Evolutionary conservation across 495 filamentous ascomycete species (phyloP).

Genomic region (Trichoderma erinaceum): DNA sequence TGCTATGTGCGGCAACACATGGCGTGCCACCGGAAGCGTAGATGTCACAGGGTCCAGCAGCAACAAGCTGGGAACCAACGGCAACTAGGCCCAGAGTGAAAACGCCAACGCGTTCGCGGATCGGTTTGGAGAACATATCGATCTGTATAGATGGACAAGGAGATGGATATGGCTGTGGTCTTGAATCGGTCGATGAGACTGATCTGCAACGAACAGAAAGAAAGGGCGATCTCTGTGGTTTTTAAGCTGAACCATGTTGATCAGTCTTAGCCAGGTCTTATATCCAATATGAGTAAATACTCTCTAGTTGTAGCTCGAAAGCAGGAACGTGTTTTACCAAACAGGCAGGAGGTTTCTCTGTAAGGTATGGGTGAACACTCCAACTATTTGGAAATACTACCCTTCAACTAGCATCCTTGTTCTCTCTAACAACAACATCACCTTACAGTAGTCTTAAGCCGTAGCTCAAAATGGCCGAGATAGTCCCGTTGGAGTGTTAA

Average conservation of each 20-base stretch:
- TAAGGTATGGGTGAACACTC: not conserved
- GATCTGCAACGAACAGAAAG: not conserved
- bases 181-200: not conserved
- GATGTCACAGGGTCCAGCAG: conserved; percentile 52
- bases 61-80: conserved; percentile 33
- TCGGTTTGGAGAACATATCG: not conserved
- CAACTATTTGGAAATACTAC: not conserved
- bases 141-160: not conserved
- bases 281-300: not conserved
- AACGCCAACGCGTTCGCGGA: not conserved
- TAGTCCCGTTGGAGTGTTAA: not conserved
- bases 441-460: not conserved
- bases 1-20: conserved; percentile 54
- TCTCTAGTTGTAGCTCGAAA: not conserved
- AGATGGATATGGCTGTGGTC: not conserved
- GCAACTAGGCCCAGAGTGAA: conserved; percentile 32
- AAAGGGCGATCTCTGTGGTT: not conserved
- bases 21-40: conserved; percentile 47
- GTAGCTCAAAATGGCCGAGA: not conserved
- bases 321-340: not conserved
- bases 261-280: not conserved
- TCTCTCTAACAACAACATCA: not conserved
- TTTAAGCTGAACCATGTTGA: not conserved
- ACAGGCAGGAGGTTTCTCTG: not conserved
- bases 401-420: not conserved